Evolutionary conservation across 2,329 filamentous ascomycete genomes (phyloP).

Genomic region (Aspergillus floridensis): DNA sequence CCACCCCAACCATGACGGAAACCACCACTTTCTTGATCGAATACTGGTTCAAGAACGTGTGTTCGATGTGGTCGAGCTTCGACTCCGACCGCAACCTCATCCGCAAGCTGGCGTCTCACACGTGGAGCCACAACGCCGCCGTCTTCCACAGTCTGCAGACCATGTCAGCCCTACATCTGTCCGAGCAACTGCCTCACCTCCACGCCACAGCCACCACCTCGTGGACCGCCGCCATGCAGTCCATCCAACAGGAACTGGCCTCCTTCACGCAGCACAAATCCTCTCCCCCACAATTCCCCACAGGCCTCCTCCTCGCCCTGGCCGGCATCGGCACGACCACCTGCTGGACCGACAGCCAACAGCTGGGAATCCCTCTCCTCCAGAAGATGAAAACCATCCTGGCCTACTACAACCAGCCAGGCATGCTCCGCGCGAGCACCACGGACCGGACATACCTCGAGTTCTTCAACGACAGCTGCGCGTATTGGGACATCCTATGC

Average conservation of each 20-base stretch:
- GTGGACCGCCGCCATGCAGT: not conserved
- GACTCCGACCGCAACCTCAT: not conserved
- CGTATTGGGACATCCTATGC: not conserved
- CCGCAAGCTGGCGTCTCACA: not conserved
- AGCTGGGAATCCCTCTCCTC: not conserved
- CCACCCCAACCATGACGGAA: not conserved
- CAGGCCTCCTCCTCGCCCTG: not conserved
- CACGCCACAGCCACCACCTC: not conserved
- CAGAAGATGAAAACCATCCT: not conserved
- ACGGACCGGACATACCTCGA: not conserved
- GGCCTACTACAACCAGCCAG: not conserved
- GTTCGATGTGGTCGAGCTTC: not conserved
- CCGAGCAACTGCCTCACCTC: not conserved
- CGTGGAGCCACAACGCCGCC: not conserved
- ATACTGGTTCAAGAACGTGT: not conserved
- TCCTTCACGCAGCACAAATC: not conserved
- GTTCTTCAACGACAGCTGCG: slow-evolving; percentile 1
- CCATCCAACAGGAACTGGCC: not conserved
- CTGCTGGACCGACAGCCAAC: not conserved
- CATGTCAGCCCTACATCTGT: not conserved
- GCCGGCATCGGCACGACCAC: not conserved
- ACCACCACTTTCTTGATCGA: not conserved
- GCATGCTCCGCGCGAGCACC: not conserved
- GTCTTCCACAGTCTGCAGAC: not conserved
- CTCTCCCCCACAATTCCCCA: not conserved